Base-by-base conservation (phyloP, 768 basidiomycete genomes). In the Leccinum subtestaceum region DNA sequence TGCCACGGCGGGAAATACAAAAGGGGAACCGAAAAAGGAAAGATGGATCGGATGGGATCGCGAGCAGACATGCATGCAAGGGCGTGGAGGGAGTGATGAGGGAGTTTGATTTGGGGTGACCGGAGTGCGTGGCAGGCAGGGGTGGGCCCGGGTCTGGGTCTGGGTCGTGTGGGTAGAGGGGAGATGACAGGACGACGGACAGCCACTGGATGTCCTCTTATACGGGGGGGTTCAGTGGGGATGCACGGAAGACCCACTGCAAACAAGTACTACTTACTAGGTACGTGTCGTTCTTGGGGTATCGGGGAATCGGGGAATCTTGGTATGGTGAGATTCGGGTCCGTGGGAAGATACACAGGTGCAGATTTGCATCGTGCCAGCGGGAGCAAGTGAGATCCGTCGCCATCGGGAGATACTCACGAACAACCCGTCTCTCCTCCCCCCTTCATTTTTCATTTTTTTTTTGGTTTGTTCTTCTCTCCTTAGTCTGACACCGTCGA, bases 381-480 rank as follows among this genome's bases (percentile, higher is more conserved):
- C 66, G 69, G 62, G 63, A 62, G 60, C 64, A 69, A 70, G 68
- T 69, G 68, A 70, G 68, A 70, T 86, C 84, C 82, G 81, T 75
- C 76, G 78, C 72, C 83, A 86, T 86, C 84, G 86, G 84, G 80
- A 81, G 83, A 84, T 83, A 82, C 21, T 27, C 48, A 17, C 48
- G 6, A 29, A 17, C n/a, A 43, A 43, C n/a, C 5, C 6, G 29
- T 38, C 36, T 19, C 21, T 25, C 25, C 47, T 34, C 32, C 32
- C 12, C 32, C 69, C 63, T 63, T 65, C 65, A 57, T 62, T 62
- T 56, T 63, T 65, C 52, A 31, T 63, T 51, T 17, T 38, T 60
- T 61, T 56, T 62, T 64, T 23, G 23, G 34, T 36, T 31, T 58
- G 36, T 40, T 46, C 60, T 57, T 19, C 36, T 23, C 52, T 27